phyloP scores from a whole-genome alignment of 352 stramenopile genomes.

The Pythium biforme region DNA sequence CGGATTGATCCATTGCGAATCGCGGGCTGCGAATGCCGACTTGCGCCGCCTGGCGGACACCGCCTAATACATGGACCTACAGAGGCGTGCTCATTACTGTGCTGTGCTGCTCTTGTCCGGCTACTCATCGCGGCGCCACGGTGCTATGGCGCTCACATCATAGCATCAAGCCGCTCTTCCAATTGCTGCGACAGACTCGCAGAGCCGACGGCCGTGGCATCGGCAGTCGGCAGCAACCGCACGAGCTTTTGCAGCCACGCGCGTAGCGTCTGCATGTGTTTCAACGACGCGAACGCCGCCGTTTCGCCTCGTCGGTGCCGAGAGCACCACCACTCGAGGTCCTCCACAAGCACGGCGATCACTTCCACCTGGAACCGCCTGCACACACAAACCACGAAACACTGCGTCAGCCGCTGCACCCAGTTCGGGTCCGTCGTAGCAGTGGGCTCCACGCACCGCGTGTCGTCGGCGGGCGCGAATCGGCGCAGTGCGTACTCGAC shows the following conservation, averaged over 20 bases:
- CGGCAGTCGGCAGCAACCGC: constrained; percentile 41
- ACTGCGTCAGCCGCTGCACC: background rate
- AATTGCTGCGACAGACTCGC: constrained; percentile 7
- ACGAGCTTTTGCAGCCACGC: constrained; percentile 62
- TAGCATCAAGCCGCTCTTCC: constrained; percentile 1
- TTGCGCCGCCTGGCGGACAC: too few species aligned
- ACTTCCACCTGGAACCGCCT: constrained; percentile 59
- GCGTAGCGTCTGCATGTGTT: constrained; percentile 7
- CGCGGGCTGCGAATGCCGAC: too few species aligned
- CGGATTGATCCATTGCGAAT: too few species aligned
- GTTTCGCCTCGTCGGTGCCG: too few species aligned
- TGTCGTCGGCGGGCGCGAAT: constrained; percentile 38
- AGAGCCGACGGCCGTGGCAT: constrained; percentile 7
- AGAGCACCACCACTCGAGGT: constrained; percentile 44
- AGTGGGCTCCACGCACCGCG: constrained; percentile 29
- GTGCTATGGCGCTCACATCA: background rate
- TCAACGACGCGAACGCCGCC: background rate
- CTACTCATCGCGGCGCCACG: too few species aligned
- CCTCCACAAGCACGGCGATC: constrained; percentile 41
- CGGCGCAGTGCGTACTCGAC: constrained; percentile 62
- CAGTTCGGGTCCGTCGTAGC: background rate
- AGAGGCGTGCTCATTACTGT: too few species aligned
- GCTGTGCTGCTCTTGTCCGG: too few species aligned
- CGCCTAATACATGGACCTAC: too few species aligned
- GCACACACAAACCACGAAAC: background rate